phyloP scores from a whole-genome alignment of 805 yeast species.

The Komagataella mondaviorum region DNA sequence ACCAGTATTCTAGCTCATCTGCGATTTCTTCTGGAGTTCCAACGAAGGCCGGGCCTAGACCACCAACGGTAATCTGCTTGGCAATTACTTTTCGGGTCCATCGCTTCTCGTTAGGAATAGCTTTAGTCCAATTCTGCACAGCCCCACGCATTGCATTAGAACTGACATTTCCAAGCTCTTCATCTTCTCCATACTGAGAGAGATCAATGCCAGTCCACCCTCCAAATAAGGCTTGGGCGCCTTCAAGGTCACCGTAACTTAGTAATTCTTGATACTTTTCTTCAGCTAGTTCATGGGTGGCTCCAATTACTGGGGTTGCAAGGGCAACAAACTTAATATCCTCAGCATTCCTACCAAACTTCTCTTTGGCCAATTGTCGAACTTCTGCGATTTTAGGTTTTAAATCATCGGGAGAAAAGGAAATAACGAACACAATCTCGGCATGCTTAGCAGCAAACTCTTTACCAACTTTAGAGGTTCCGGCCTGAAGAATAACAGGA shows the following conservation, averaged over 20 bases:
- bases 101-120: conserved; percentile 7
- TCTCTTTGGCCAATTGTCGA: conserved; percentile 18
- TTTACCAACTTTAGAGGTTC: conserved; percentile 25
- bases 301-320: conserved; percentile 23
- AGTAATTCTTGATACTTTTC: conserved; percentile 20
- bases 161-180: conserved; percentile 18
- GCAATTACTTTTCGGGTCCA: conserved; percentile 14
- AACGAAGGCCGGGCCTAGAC: conserved; percentile 18
- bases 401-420: conserved; percentile 13
- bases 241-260: conserved; percentile 23
- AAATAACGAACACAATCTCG: conserved; percentile 26
- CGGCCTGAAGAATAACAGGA: conserved; percentile 31
- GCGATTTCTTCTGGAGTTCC: conserved; percentile 26
- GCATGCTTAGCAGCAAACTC: conserved; percentile 29
- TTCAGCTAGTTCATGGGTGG: conserved; percentile 26
- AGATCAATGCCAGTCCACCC: conserved; percentile 30
- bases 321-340: conserved; percentile 23
- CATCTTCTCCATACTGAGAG: conserved; percentile 17
- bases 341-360: conserved; percentile 20
- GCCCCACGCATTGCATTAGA: conserved; percentile 20
- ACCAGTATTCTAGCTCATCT: conserved; percentile 24
- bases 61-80: conserved; percentile 13
- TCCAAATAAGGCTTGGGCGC: conserved; percentile 24
- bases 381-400: conserved; percentile 14
- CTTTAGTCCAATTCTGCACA: conserved; percentile 20